Base-by-base conservation (phyloP, 1,139 yeast genomes). In the Taphrina populina region DNA sequence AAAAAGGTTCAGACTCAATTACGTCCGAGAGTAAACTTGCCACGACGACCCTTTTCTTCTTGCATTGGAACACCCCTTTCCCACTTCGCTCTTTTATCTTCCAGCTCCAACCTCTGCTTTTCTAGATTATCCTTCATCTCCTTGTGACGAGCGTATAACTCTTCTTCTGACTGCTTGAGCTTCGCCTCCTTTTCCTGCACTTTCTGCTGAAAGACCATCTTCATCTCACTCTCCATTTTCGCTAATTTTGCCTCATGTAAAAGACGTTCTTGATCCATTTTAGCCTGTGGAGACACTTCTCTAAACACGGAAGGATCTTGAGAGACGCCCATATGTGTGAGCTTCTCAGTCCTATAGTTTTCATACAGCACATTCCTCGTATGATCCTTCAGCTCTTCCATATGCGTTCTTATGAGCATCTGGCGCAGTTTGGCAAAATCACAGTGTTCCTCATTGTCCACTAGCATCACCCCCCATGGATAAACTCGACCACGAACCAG, bases 391-490 rank as follows among this genome's bases (percentile, higher is more conserved):
- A 94, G 80, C 70, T 92, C 98, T 72, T 90, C 97, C 78, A 94
- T 77, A 71, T 84, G 92, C 17, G 61, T 58, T 13, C 58, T 58
- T 62, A 94, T 79, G 68, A 94, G 79, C 69, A 94, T 77, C 71
- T 92, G 95, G 66, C 96, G 86, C 68, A 94, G 80, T 70, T 83
- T 83, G 64, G 85, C 82, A 70, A 94, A 94, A 73, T 94, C 99
- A 70, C 92, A 86, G 70, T 94, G 97, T 54, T 82, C 81, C 71
- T 88, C 95, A 70, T 92, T 92, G 70, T 90, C 97, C 62, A 94
- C 95, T 72, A 92, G 97, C 67, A 92, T 85, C 21, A 85, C 77
- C 62, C 99, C 99, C 99, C 99, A 94, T 61, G 98, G 98, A 71
- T 94, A 94, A 63, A 79, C 74, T 73, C 99, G 86, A 62, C 96